phyloP scores from a whole-genome alignment of 1,139 yeast genomes.

The Yamadazyma epiphylla region DNA sequence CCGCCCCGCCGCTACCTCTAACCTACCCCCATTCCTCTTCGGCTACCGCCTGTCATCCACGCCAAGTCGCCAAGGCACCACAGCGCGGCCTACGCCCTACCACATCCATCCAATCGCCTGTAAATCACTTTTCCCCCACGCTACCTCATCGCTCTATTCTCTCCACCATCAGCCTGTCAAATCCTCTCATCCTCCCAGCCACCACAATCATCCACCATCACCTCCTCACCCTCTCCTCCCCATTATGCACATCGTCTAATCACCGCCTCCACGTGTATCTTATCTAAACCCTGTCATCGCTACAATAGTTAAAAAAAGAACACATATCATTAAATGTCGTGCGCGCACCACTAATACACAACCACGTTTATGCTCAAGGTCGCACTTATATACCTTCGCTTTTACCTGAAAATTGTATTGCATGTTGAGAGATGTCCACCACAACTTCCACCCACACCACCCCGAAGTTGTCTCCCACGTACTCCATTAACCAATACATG shows the following conservation, averaged over 20 bases:
- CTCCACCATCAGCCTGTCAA: not conserved
- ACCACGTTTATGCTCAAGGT: not conserved
- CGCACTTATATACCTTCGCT: not conserved
- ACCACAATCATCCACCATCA: not conserved
- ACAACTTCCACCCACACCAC: slow-evolving; percentile 13
- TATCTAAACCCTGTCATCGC: no score
- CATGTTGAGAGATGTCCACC: slow-evolving; percentile 8
- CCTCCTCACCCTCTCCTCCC: not conserved
- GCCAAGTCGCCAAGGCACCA: not conserved
- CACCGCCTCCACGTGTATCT: not conserved
- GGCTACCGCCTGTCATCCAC: no score
- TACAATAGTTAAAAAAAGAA: no score
- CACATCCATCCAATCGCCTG: not conserved
- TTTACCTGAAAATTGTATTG: not conserved
- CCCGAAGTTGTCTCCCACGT: slow-evolving; percentile 12
- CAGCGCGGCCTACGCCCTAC: not conserved
- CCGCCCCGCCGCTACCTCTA: no score
- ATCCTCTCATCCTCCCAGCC: not conserved
- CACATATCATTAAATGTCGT: not conserved
- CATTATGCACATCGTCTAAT: no score
- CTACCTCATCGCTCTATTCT: not conserved
- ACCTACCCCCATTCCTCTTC: no score
- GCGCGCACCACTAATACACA: not conserved
- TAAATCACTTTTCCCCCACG: not conserved
- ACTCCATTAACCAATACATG: slow-evolving; percentile 4